Conservation (phyloP, 192 early-diverging fungal genomes). For the Linderina pennispora region DNA sequence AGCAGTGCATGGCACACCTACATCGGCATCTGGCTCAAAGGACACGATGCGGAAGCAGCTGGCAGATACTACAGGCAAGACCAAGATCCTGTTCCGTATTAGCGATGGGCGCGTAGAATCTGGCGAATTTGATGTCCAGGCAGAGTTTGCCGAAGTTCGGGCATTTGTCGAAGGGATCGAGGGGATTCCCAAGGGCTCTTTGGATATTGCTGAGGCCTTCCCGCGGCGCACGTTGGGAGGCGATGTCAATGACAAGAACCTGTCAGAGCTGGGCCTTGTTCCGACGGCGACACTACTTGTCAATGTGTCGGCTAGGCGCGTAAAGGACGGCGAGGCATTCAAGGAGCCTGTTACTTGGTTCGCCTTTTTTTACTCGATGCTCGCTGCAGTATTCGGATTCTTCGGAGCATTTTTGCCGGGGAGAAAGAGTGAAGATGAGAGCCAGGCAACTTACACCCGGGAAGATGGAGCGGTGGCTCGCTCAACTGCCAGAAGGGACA, state of each 20-base stretch:
- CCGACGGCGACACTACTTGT: slow-evolving; percentile 26
- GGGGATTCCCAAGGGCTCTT: neutral
- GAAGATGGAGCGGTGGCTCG: too few relatives aligned
- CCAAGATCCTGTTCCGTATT: slow-evolving; percentile 12
- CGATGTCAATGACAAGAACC: slow-evolving; percentile 3
- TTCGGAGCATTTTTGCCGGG: too few relatives aligned
- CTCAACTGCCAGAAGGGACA: too few relatives aligned
- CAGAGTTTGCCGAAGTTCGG: slow-evolving; percentile 12
- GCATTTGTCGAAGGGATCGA: slow-evolving; percentile 1
- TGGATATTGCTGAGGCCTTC: neutral
- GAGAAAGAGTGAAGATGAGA: too few relatives aligned
- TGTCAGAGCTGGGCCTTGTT: slow-evolving; percentile 15
- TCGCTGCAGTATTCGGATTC: too few relatives aligned
- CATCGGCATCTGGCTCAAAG: neutral
- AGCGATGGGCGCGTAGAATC: slow-evolving; percentile 12
- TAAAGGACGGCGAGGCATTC: too few relatives aligned
- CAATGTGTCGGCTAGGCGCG: slow-evolving; percentile 1
- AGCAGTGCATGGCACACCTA: neutral
- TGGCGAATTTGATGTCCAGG: slow-evolving; percentile 1
- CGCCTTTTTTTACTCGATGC: too few relatives aligned
- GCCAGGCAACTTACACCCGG: too few relatives aligned
- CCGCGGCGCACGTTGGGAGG: slow-evolving; percentile 4
- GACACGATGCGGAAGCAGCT: too few relatives aligned
- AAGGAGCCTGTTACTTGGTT: too few relatives aligned
- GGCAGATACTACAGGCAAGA: neutral